Conservation (phyloP, 192 early-diverging fungal species). For the Coemansia sp. region DNA sequence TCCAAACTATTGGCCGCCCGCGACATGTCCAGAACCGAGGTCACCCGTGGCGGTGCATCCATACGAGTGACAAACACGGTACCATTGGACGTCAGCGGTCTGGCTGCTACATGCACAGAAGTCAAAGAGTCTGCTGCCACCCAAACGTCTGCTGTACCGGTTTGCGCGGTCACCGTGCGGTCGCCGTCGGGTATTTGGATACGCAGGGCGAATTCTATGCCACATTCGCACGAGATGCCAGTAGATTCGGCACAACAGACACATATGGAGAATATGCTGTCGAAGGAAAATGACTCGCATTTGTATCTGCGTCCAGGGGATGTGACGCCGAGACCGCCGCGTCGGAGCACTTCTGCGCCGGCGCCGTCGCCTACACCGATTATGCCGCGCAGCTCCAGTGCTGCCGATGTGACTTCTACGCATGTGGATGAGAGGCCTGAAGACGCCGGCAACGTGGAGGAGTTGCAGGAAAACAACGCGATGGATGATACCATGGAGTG, state of each 20-base stretch:
- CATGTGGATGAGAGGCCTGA: too few relatives aligned
- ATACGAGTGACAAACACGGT: conserved; percentile 4
- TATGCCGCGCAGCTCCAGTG: neutral
- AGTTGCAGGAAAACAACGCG: neutral
- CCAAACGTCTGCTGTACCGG: neutral
- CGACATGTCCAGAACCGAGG: neutral
- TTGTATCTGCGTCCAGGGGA: too few relatives aligned
- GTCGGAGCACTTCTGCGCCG: conserved; percentile 8
- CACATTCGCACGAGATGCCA: too few relatives aligned
- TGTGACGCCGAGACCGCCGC: neutral
- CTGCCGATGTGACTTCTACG: neutral
- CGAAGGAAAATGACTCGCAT: too few relatives aligned
- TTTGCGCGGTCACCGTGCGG: neutral
- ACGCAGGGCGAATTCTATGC: too few relatives aligned
- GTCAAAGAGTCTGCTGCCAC: neutral
- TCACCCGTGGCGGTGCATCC: neutral
- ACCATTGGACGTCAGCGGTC: neutral
- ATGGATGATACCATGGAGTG: neutral
- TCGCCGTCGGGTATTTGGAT: too few relatives aligned
- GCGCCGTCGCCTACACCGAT: neutral
- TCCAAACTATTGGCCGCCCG: conserved; percentile 28
- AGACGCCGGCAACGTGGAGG: too few relatives aligned
- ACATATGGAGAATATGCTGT: too few relatives aligned
- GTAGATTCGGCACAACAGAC: too few relatives aligned
- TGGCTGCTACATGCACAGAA: neutral